A percentile compares a stretch with the other conserved stretches of the same genome.
These are phyloP conservation scores for Neopestalotiopsis rosae DNA, from an alignment of 2,329 filamentous ascomycete species.

Conservation along the genomic window DNA sequence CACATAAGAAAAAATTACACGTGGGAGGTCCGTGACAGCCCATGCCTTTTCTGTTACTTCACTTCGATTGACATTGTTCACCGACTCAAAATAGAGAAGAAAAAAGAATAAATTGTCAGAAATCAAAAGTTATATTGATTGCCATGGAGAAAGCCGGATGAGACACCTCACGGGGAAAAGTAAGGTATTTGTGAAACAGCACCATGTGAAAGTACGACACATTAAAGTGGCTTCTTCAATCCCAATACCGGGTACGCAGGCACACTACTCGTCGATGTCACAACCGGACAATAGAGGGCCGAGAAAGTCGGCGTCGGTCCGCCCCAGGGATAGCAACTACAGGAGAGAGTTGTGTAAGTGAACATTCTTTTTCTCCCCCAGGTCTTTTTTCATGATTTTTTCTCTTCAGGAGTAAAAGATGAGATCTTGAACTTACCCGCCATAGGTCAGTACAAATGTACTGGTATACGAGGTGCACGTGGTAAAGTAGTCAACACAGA, in stretches of 20 bases:
- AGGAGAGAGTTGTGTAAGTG: too few relatives aligned
- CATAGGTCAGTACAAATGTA: constrained; percentile 10
- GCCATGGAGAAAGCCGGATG: too few relatives aligned
- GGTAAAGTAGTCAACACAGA: constrained; percentile 7
- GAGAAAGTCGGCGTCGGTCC: constrained; percentile 3
- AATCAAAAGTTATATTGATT: too few relatives aligned
- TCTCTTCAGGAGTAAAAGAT: neutral
- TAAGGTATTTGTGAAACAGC: too few relatives aligned
- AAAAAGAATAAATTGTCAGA: too few relatives aligned
- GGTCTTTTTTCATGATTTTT: neutral
- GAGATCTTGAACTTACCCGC: neutral
- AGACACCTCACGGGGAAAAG: too few relatives aligned
- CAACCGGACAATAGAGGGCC: constrained; percentile 4
- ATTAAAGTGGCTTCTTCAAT: neutral
- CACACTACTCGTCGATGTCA: neutral
- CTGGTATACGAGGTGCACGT: neutral
- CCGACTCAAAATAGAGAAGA: too few relatives aligned
- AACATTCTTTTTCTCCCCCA: too few relatives aligned
- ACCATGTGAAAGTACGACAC: neutral
- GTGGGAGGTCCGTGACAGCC: too few relatives aligned
- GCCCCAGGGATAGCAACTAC: neutral
- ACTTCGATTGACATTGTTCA: too few relatives aligned
- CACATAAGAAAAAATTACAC: too few relatives aligned
- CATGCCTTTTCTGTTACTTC: too few relatives aligned
- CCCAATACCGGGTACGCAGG: neutral